phyloP scores from a whole-genome alignment of 768 basidiomycete genomes.

The Phallus indusiatus region DNA sequence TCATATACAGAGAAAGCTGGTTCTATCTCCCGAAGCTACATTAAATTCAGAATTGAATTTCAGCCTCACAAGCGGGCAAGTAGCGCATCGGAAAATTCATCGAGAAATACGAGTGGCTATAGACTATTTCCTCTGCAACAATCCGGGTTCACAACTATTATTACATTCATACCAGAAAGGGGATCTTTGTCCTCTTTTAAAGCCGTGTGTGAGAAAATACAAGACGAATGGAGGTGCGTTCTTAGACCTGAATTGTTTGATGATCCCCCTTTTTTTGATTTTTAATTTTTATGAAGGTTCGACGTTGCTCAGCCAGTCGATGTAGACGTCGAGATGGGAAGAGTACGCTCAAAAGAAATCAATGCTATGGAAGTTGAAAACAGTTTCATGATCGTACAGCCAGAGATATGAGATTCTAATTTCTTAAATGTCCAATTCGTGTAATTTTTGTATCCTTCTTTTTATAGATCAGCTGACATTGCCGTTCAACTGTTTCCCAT shows the following conservation, averaged over 20 bases:
- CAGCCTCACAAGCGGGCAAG: constrained; percentile 12
- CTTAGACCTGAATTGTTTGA: not conserved
- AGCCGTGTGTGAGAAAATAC: constrained; percentile 59
- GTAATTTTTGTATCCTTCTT: too few relatives aligned
- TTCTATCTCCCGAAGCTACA: constrained; percentile 51
- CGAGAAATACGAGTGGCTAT: constrained; percentile 13
- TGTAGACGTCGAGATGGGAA: not conserved
- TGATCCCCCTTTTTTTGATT: not conserved
- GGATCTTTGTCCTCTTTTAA: constrained; percentile 85
- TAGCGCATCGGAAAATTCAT: constrained; percentile 14
- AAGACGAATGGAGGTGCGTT: constrained; percentile 50
- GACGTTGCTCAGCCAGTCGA: not conserved
- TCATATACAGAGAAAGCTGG: constrained; percentile 21
- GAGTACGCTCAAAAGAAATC: not conserved
- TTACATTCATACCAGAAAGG: constrained; percentile 81
- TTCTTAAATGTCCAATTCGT: too few relatives aligned
- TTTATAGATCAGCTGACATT: too few relatives aligned
- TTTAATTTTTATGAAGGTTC: not conserved
- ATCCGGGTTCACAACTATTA: constrained; percentile 42
- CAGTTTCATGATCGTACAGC: not conserved
- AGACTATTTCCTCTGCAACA: constrained; percentile 17
- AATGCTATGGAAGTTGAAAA: not conserved
- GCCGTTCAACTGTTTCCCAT: too few relatives aligned
- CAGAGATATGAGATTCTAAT: not conserved
- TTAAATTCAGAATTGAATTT: constrained; percentile 82